These are phyloP conservation scores for Pascua sp. DNA, from an alignment of 1,284 basidiomycete genomes.

Conservation along the genomic window DNA sequence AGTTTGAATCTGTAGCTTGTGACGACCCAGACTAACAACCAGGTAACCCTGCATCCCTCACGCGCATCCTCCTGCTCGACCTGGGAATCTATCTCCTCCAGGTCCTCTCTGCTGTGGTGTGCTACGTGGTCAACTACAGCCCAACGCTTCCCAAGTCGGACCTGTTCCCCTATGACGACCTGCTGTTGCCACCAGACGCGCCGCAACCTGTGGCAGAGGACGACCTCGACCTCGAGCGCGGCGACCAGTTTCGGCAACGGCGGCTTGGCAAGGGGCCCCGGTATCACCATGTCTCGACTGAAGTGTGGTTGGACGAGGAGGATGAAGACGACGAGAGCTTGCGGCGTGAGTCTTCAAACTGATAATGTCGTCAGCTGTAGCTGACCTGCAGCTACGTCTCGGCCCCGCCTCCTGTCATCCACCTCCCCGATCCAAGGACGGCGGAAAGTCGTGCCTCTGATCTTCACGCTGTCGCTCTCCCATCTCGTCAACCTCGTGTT, in stretches of 20 bases:
- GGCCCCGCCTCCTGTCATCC: neutral
- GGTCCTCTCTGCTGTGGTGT: conserved; percentile 31
- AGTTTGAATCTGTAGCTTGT: conserved; percentile 4
- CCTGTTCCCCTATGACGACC: conserved; percentile 37
- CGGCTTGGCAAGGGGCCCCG: conserved; percentile 18
- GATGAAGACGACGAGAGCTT: conserved; percentile 13
- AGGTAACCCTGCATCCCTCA: conserved; percentile 35
- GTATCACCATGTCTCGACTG: conserved; percentile 17
- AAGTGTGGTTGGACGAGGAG: conserved; percentile 33
- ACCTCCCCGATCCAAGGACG: conserved; percentile 7
- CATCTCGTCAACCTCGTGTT: conserved; percentile 32
- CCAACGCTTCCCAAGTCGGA: conserved; percentile 20
- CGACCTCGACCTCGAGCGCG: conserved; percentile 17
- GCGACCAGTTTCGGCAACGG: conserved; percentile 16
- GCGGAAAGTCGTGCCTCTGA: conserved; percentile 30
- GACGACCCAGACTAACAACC: neutral
- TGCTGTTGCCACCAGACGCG: conserved; percentile 31
- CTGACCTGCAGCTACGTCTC: conserved; percentile 5
- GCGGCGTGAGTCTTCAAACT: neutral
- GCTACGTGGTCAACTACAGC: conserved; percentile 32
- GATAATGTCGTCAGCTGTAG: neutral
- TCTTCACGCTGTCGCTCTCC: conserved; percentile 29
- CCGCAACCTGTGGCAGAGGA: conserved; percentile 3
- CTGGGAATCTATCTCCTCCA: conserved; percentile 37
- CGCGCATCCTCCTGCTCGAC: conserved; percentile 40